Base-by-base conservation (phyloP, 1,284 basidiomycete genomes). In the Melampsora abietis-canadensis region DNA sequence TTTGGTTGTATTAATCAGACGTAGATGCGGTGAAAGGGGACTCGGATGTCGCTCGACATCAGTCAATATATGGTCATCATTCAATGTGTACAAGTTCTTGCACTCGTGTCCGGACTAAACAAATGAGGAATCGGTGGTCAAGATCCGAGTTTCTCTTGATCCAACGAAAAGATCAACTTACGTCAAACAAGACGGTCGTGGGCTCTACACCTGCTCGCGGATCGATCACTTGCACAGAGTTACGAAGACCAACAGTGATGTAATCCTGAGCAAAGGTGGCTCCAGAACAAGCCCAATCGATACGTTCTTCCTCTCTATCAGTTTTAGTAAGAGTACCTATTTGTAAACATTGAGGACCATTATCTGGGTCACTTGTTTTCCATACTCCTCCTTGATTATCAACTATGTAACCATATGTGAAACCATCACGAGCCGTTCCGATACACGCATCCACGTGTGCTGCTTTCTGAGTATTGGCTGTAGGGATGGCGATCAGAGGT, bases 1-100 rank as follows among this genome's bases (percentile, higher is more conserved):
- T 12, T 61, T 40, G 15, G 70, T 74, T 7, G 72, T 74, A 40
- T 19, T 74, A 6, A 74, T 48, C 24, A 74, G 37, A 19, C 72
- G 54, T 19, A 66, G 59, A 51, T 74, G 72, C 2, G 72, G 57
- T 30, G 63, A 47, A 7, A 34, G 37, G 40, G 37, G 51, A 46
- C 44, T 66, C 34, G 64, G 51, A 47, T 74, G 59, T 21, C 72
- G 37, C 66, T 74, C 63, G 30, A 74, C 48, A 66, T 74, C 72
- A 19, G 72, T 74, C 4, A 74, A 46, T 2, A 21, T 40, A 10
- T 66, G 63, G 14, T 37, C 37, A n/a, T 65, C 48, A 27, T 34
- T n/a, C n/a, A 66, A 47, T 27, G 8, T 59, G 48, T 73, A 73
- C 27, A 73, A 48, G n/a, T 65, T 19, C 17, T 47, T 73, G 37